Base-by-base conservation (phyloP, 257 asterid genomes). In the Buddleja alternifolia region DNA sequence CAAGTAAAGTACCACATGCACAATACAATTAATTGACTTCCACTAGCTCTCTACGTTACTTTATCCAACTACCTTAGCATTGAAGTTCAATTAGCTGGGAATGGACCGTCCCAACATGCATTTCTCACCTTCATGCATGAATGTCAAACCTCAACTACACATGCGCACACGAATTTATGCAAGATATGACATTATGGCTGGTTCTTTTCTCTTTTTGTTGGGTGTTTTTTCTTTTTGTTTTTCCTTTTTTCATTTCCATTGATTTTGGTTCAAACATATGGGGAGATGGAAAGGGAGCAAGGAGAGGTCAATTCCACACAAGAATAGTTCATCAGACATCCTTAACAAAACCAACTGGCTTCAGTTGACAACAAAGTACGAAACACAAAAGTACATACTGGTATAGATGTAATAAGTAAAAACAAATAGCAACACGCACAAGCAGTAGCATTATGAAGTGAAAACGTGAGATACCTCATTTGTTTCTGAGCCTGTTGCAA, bases 401-500 rank as follows among this genome's bases (percentile, higher is more conserved):
- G 16, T 32, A 42, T 10, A 11, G 11, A 70, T 36, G 39, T 8
- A 19, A 34, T 23, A 51, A 54, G 37, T 36, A 39, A 17, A 55
- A 60, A 48, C 5, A 64, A 15, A 3, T 24, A 36, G 58, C 21
- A 12, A 0, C 37, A 21, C 8, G 42, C 55, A 64, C 16, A 42
- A 37, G 47, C 44, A 41, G 37, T 51, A 36, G 14, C 55, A 66
- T n/a, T 17, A 52, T 40, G 63, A 12, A 65, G 48, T 34, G 42
- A 37, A 42, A 41, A 65, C 3, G 54, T 3, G 40, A 79, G 45
- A 47, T 84, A 93, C 99, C 97, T 93, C 99, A 56, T 93, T 88
- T 52, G 97, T 88, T 75, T 93, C 99, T 32, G 97, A 93, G 48
- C 99, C 99, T 2, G 99, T 93, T 48, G 96, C 99, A 58, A 93